Evolutionary conservation across 2,329 filamentous ascomycete species (phyloP).

Genomic region (Parastagonospora nodorum): DNA sequence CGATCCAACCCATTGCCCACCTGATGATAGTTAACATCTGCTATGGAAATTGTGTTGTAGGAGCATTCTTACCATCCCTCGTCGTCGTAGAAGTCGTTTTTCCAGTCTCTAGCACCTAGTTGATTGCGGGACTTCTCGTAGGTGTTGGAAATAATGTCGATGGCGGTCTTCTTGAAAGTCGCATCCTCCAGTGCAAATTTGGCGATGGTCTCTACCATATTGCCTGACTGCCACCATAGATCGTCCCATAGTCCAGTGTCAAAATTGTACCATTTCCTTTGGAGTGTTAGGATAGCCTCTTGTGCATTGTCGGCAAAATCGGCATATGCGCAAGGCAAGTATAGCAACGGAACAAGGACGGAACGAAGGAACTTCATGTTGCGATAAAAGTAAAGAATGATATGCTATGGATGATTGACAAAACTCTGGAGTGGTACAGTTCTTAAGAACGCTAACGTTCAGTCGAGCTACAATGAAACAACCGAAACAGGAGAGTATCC

Average conservation of each 20-base stretch:
- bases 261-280: constrained; percentile 40
- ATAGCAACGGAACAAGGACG: constrained; percentile 19
- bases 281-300: constrained; percentile 33
- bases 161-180: constrained; percentile 34
- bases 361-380: constrained; percentile 28
- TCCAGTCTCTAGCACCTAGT: constrained; percentile 43
- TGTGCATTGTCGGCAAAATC: constrained; percentile 35
- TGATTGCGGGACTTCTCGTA: constrained; percentile 37
- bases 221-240: constrained; percentile 48
- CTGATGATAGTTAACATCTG: constrained; percentile 40
- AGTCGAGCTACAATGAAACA: constrained; percentile 3
- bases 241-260: constrained; percentile 40
- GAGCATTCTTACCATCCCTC: constrained; percentile 46
- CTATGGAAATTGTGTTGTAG: neutral
- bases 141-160: constrained; percentile 40
- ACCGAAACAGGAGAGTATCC: constrained; percentile 7
- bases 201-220: constrained; percentile 42
- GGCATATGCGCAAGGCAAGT: constrained; percentile 13
- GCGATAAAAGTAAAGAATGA: constrained; percentile 1
- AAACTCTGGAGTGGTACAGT: neutral
- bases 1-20: constrained; percentile 66
- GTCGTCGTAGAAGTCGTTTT: constrained; percentile 64
- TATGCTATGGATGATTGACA: neutral
- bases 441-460: neutral
- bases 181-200: constrained; percentile 36